Evolutionary conservation across 352 stramenopile genomes (phyloP).

Genomic region (Phytophthora uliginosa): DNA sequence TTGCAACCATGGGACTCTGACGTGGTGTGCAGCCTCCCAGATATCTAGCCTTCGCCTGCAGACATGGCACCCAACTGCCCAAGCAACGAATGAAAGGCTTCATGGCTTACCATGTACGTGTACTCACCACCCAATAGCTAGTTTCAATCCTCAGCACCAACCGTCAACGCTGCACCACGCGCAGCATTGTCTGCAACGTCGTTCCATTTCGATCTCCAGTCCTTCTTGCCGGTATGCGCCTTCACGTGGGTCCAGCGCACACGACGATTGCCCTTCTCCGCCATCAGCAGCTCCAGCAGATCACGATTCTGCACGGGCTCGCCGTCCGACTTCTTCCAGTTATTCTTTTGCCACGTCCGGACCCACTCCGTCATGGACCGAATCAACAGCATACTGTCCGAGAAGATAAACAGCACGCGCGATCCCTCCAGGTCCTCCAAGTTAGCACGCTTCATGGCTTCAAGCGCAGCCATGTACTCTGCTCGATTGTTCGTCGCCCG

Average conservation of each 20-base stretch:
- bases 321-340: slow-evolving; percentile 73
- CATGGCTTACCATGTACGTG: neutral
- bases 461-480: slow-evolving; percentile 65
- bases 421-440: slow-evolving; percentile 45
- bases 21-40: neutral
- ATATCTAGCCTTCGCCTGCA: neutral
- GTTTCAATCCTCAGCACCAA: slow-evolving; percentile 4
- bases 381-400: slow-evolving; percentile 84
- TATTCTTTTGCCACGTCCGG: slow-evolving; percentile 63
- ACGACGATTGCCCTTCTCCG: slow-evolving; percentile 33
- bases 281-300: slow-evolving; percentile 66
- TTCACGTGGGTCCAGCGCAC: slow-evolving; percentile 54
- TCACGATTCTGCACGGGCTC: slow-evolving; percentile 69
- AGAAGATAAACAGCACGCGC: slow-evolving; percentile 75
- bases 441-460: slow-evolving; percentile 78
- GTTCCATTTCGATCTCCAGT: slow-evolving; percentile 84
- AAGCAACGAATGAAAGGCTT: neutral
- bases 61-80: neutral
- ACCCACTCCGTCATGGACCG: slow-evolving; percentile 86
- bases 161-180: slow-evolving; percentile 36
- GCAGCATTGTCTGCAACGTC: slow-evolving; percentile 71
- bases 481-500: slow-evolving; percentile 65
- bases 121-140: neutral
- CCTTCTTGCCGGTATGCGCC: slow-evolving; percentile 61
- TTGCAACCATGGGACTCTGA: neutral